These are phyloP conservation scores for Trichoderma sp. DNA, from an alignment of 2,329 filamentous ascomycete genomes.

Conservation along the genomic window DNA sequence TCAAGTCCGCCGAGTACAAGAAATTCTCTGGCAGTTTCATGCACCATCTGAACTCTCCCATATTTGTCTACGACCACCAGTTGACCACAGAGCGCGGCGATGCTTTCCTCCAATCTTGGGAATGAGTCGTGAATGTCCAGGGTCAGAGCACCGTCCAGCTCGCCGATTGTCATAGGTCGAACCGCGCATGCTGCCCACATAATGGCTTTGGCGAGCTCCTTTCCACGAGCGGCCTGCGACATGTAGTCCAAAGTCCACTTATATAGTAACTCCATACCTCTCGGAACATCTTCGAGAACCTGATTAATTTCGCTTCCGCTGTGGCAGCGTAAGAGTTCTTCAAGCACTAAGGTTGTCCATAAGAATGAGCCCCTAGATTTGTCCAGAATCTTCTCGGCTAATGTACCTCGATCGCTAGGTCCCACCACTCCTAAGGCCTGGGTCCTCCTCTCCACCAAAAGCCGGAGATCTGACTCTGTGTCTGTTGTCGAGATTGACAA, in stretches of 20 bases:
- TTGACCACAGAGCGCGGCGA: slow-evolving; percentile 36
- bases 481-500: no score
- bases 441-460: no score
- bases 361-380: slow-evolving; percentile 43
- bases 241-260: slow-evolving; percentile 37
- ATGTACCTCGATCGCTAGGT: slow-evolving; percentile 28
- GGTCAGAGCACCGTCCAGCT: slow-evolving; percentile 33
- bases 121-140: slow-evolving; percentile 27
- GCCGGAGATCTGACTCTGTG: no score
- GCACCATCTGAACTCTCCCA: slow-evolving; percentile 39
- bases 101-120: slow-evolving; percentile 38
- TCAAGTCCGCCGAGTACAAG: slow-evolving; percentile 27
- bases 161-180: slow-evolving; percentile 38
- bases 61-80: slow-evolving; percentile 35
- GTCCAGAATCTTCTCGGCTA: slow-evolving; percentile 37
- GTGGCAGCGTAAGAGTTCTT: slow-evolving; percentile 35
- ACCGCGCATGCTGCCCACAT: slow-evolving; percentile 40
- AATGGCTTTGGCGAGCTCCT: slow-evolving; percentile 39
- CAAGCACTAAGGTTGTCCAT: slow-evolving; percentile 40
- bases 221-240: slow-evolving; percentile 32
- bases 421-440: not conserved
- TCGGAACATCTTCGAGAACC: slow-evolving; percentile 38
- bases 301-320: slow-evolving; percentile 35
- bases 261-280: slow-evolving; percentile 41
- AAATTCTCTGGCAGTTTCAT: slow-evolving; percentile 43